Evolutionary conservation across 768 basidiomycete species (phyloP).

Genomic region (Boletus vermiculosoides): DNA sequence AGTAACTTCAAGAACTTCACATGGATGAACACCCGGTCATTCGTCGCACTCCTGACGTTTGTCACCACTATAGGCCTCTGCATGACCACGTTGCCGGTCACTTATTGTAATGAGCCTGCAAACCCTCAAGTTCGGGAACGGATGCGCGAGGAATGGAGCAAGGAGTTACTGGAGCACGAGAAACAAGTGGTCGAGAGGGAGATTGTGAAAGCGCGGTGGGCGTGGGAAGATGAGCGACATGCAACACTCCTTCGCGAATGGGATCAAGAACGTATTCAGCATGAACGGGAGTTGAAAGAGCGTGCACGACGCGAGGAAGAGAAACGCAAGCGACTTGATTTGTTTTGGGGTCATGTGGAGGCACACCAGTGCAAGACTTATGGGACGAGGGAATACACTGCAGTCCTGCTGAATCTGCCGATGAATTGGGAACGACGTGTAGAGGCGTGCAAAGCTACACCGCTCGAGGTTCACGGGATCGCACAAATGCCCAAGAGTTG

Average conservation of each 20-base stretch:
- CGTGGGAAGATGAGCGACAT: slow-evolving; percentile 18
- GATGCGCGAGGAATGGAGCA: slow-evolving; percentile 19
- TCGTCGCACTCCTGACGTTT: slow-evolving; percentile 2
- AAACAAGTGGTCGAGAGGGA: slow-evolving; percentile 2
- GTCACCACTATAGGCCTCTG: slow-evolving; percentile 1
- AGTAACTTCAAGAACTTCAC: background rate
- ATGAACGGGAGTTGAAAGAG: slow-evolving; percentile 17
- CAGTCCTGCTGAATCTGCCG: slow-evolving; percentile 30
- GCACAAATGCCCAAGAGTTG: slow-evolving; percentile 9
- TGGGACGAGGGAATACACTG: slow-evolving; percentile 31
- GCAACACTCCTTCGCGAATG: slow-evolving; percentile 11
- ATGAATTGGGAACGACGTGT: slow-evolving; percentile 17
- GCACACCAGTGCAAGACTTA: slow-evolving; percentile 28
- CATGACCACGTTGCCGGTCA: slow-evolving; percentile 8
- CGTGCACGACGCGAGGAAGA: slow-evolving; percentile 18
- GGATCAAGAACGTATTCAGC: slow-evolving; percentile 18
- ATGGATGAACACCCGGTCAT: background rate
- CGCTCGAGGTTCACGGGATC: slow-evolving; percentile 26
- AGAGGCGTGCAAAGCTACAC: slow-evolving; percentile 25
- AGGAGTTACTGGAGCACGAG: slow-evolving; percentile 20
- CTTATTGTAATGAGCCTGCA: slow-evolving; percentile 19
- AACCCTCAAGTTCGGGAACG: slow-evolving; percentile 23
- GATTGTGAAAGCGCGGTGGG: slow-evolving; percentile 18
- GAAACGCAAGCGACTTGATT: slow-evolving; percentile 18
- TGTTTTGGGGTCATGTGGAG: slow-evolving; percentile 24